These are phyloP conservation scores for Clausena lansium DNA, from an alignment of 345 rosid species.

Conservation along the genomic window DNA sequence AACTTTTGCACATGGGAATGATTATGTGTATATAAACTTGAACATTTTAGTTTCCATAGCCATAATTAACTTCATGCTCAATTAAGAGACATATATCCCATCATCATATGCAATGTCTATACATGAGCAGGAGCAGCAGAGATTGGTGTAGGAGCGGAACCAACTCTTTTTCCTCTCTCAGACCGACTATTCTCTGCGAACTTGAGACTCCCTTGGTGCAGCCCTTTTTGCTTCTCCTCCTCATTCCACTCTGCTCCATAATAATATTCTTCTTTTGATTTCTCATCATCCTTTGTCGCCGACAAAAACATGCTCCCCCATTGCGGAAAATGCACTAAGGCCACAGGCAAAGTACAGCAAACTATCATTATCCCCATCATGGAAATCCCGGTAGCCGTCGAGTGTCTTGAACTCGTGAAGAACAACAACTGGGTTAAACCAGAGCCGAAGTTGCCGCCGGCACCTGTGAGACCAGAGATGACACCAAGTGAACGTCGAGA, in stretches of 20 bases:
- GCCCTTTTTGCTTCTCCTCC: slow-evolving; percentile 39
- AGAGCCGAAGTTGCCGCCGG: slow-evolving; percentile 78
- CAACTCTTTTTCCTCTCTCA: slow-evolving; percentile 40
- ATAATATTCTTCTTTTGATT: slow-evolving; percentile 39
- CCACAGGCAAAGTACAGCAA: slow-evolving; percentile 47
- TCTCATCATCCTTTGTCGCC: slow-evolving; percentile 32
- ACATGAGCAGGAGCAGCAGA: slow-evolving; percentile 6
- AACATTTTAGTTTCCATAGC: too few relatives aligned
- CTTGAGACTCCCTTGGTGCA: slow-evolving; percentile 42
- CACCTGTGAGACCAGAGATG: slow-evolving; percentile 74
- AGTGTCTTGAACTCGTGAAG: slow-evolving; percentile 49
- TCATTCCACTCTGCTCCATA: slow-evolving; percentile 45
- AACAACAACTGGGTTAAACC: slow-evolving; percentile 73
- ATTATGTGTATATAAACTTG: too few relatives aligned
- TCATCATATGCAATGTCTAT: neutral
- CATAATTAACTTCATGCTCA: too few relatives aligned
- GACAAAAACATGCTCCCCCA: slow-evolving; percentile 69
- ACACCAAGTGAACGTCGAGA: slow-evolving; percentile 69
- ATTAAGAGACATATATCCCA: too few relatives aligned
- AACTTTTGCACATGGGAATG: too few relatives aligned
- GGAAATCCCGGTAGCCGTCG: slow-evolving; percentile 55
- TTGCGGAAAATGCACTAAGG: slow-evolving; percentile 50
- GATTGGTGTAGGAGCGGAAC: slow-evolving; percentile 16
- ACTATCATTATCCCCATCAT: slow-evolving; percentile 71
- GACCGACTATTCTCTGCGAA: slow-evolving; percentile 49